Conservation (phyloP, 1,284 basidiomycete genomes). For the Irpex sp. region DNA sequence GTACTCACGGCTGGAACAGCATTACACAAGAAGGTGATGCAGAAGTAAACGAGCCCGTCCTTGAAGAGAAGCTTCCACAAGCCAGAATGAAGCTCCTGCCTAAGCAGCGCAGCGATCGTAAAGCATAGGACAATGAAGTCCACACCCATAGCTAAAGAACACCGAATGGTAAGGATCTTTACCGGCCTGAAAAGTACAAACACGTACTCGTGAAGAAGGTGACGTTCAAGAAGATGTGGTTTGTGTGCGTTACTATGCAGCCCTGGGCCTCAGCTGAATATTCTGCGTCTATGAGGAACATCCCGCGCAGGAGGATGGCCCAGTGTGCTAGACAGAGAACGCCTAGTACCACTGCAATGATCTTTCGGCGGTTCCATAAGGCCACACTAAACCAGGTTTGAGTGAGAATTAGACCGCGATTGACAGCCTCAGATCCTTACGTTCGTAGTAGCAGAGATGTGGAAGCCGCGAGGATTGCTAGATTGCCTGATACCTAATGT, state of each 20-base stretch:
- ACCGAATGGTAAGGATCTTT: not conserved
- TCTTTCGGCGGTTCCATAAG: constrained; percentile 59
- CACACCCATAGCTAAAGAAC: constrained; percentile 56
- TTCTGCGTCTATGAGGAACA: constrained; percentile 58
- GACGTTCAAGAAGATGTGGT: constrained; percentile 53
- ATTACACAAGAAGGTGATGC: constrained; percentile 63
- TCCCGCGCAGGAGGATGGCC: constrained; percentile 62
- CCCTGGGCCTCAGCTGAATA: constrained; percentile 39
- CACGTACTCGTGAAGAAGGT: constrained; percentile 67
- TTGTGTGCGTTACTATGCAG: constrained; percentile 52
- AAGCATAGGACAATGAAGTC: constrained; percentile 57
- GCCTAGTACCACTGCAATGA: constrained; percentile 46
- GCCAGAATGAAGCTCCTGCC: constrained; percentile 47
- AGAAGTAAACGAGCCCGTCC: constrained; percentile 67
- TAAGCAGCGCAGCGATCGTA: constrained; percentile 49
- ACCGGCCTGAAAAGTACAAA: not conserved
- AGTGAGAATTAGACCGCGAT: not conserved
- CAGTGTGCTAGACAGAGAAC: constrained; percentile 59
- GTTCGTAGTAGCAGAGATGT: constrained; percentile 70
- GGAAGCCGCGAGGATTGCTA: constrained; percentile 60
- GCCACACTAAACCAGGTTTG: constrained; percentile 44
- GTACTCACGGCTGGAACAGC: constrained; percentile 58
- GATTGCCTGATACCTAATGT: constrained; percentile 56
- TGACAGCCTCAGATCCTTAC: constrained; percentile 33
- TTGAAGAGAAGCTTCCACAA: constrained; percentile 64